Conservation (phyloP, 495 filamentous ascomycete genomes). For the Talaromyces nanjingensis region DNA sequence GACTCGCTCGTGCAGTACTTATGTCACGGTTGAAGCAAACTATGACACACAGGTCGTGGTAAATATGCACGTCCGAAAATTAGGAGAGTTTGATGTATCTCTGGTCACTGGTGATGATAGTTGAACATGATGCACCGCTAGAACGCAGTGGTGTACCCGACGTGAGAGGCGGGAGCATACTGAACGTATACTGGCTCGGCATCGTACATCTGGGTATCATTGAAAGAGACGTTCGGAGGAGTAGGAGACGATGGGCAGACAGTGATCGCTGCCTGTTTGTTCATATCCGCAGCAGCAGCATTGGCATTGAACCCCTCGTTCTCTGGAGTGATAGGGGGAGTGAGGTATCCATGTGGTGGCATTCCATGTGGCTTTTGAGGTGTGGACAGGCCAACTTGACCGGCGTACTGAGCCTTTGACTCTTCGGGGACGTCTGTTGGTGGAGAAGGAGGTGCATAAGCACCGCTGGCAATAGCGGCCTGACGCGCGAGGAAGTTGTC, state of each 20-base stretch:
- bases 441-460: conserved; percentile 65
- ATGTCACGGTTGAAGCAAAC: conserved; percentile 5
- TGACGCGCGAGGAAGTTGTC: conserved; percentile 83
- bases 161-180: conserved; percentile 26
- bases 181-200: conserved; percentile 29
- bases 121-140: conserved; percentile 9
- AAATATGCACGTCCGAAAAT: conserved; percentile 1
- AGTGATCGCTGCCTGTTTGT: conserved; percentile 20
- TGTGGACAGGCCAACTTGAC: conserved; percentile 58
- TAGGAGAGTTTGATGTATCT: not conserved
- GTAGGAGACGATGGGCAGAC: conserved; percentile 35
- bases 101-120: not conserved
- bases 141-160: conserved; percentile 31
- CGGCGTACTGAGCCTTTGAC: conserved; percentile 41
- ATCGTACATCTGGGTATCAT: conserved; percentile 30
- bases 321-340: conserved; percentile 94
- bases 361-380: conserved; percentile 73
- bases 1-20: conserved; percentile 5
- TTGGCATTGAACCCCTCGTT: conserved; percentile 48
- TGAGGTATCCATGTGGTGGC: conserved; percentile 76
- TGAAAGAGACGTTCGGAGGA: conserved; percentile 33
- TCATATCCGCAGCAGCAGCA: conserved; percentile 17
- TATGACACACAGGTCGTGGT: conserved; percentile 8
- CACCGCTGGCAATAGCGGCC: conserved; percentile 60
- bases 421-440: conserved; percentile 55